Conservation (phyloP, 495 filamentous ascomycete species). For the Neurospora pannonica region DNA sequence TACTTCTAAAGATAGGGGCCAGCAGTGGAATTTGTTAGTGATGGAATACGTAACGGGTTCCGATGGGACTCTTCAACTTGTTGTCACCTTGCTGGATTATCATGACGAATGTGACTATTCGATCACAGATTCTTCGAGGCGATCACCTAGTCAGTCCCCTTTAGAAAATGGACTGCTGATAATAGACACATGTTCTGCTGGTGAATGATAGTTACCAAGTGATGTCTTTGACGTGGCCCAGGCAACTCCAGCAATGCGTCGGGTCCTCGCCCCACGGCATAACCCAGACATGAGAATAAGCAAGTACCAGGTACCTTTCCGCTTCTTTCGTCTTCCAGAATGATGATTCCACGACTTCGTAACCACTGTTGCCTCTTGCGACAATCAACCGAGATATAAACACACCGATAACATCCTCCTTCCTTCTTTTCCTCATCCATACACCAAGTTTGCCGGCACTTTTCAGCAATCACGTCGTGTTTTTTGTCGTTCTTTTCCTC, state of each 20-base stretch:
- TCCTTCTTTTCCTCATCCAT: not conserved
- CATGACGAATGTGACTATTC: not conserved
- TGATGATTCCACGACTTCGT: slow-evolving; percentile 4
- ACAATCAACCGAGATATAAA: not conserved
- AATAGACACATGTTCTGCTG: not conserved
- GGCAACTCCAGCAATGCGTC: not conserved
- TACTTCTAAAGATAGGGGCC: not conserved
- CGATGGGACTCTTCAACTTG: not conserved
- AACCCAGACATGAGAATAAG: not conserved
- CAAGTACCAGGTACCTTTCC: not conserved
- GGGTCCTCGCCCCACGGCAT: not conserved
- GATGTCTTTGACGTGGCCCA: not conserved
- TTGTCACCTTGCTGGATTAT: not conserved
- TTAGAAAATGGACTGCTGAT: not conserved
- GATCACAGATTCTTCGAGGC: not conserved
- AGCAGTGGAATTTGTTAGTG: not conserved
- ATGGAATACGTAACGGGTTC: not conserved
- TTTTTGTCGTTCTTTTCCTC: not conserved
- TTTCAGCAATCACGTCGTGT: not conserved
- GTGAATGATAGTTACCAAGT: not conserved
- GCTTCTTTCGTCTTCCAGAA: slow-evolving; percentile 14
- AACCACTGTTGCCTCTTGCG: slow-evolving; percentile 12
- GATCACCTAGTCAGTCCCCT: not conserved
- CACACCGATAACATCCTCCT: not conserved
- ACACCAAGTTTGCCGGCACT: not conserved